Base-by-base conservation (phyloP, 305 asterid genomes). In the Nicotiana rustica region DNA sequence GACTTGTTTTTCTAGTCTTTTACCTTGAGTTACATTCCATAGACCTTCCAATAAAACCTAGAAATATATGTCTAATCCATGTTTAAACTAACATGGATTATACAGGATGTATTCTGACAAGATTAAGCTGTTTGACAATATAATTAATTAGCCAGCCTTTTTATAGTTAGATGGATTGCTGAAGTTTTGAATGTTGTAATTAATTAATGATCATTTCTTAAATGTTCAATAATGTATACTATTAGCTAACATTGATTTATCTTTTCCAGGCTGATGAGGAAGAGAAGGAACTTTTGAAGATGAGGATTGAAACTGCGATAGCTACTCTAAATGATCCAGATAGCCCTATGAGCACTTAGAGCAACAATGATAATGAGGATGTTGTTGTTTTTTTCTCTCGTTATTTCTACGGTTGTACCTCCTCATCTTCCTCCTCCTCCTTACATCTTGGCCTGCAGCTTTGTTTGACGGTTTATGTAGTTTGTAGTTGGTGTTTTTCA, bases 301-400 rank as follows among this genome's bases (percentile, higher is more conserved):
- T 55, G 67, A 90, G 90, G 86, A 92, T 94, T 18, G 92, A 94
- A 87, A 85, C 90, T 1, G 97, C 98, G 67, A 90, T 94, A 61
- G 91, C 92, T 52, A 89, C 93, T 77, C 64, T 85, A 38, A 91
- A 88, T 76, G 84, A 85, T 80, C 89, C 89, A 19, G 87, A 87
- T 69, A 92, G 94, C 77, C 94, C 96, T 4, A 85, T 86, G 88
- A 90, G 94, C 89, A 29, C 62, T 82, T 86, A 73, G 61, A 81
- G 29, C 47, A 75, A 14, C 29, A 29, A 75, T 75, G 66, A 73
- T 76, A 9, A 2, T 31, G 66, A 76, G 5, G 10, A 52, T 75
- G 29, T 25, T 25, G 80, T 75, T 25, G 0, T n/a, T 56, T 69
- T 36, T 38, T 10, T 21, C 6, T 31, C 35, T 19, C 33, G 35